Conservation (phyloP, 805 yeast genomes). For the Kodamaea hsintzibuensis region DNA sequence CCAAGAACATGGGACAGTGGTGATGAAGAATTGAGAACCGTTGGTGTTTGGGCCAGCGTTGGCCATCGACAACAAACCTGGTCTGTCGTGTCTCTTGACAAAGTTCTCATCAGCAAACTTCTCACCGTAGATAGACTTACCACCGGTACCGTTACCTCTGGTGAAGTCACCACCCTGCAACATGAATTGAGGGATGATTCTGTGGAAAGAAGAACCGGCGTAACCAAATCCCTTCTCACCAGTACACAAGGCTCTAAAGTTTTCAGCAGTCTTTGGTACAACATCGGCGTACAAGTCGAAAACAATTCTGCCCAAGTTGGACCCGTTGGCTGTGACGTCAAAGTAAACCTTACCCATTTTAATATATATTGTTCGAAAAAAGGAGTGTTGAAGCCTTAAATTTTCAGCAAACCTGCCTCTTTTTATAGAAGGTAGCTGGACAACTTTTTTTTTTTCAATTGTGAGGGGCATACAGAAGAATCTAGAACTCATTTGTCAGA, state of each 20-base stretch:
- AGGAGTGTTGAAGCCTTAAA: background rate
- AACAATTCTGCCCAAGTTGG: conserved; percentile 70
- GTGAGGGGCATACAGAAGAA: conserved; percentile 5
- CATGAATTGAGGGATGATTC: conserved; percentile 50
- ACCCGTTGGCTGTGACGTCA: conserved; percentile 77
- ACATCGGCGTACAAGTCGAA: conserved; percentile 88
- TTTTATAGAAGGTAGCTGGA: background rate
- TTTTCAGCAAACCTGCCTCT: background rate
- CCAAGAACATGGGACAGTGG: conserved; percentile 86
- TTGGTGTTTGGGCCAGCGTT: conserved; percentile 98
- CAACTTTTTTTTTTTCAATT: background rate
- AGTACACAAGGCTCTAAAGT: conserved; percentile 89
- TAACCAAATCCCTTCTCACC: conserved; percentile 49
- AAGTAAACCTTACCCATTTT: conserved; percentile 73
- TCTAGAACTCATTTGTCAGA: conserved; percentile 1
- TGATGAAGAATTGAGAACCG: conserved; percentile 96
- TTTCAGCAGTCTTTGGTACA: conserved; percentile 94
- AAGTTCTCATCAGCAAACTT: conserved; percentile 81
- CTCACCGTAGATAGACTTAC: conserved; percentile 60
- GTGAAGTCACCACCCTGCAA: conserved; percentile 52
- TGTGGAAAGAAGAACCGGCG: conserved; percentile 46
- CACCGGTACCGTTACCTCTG: conserved; percentile 48
- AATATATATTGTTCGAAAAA: background rate
- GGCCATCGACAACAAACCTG: conserved; percentile 89
- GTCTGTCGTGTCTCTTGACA: conserved; percentile 70